These are phyloP conservation scores for Trichoderma simmonsii DNA, from an alignment of 2,329 filamentous ascomycete genomes.

Conservation along the genomic window DNA sequence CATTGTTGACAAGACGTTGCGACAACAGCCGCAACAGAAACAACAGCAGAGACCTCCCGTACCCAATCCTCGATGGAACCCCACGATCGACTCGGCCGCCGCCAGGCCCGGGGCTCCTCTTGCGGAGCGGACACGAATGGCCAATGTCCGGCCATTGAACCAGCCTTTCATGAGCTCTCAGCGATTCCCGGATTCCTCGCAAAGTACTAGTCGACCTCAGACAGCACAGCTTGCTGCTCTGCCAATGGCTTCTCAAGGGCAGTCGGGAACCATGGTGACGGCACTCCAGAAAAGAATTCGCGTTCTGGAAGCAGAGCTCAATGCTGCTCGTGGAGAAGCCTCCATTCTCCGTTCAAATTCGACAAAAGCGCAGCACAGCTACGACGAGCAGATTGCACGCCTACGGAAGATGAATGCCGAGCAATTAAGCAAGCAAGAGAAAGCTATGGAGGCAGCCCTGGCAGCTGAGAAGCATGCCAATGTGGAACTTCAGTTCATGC, in stretches of 20 bases:
- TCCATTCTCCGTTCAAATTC: conserved; percentile 71
- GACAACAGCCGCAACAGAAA: conserved; percentile 27
- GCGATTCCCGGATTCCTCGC: conserved; percentile 30
- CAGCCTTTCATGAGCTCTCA: conserved; percentile 31
- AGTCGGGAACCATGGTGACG: conserved; percentile 38
- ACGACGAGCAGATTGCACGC: conserved; percentile 59
- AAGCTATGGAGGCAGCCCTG: conserved; percentile 60
- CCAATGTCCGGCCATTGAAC: conserved; percentile 20
- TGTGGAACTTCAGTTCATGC: conserved; percentile 70
- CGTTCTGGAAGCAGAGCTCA: conserved; percentile 54
- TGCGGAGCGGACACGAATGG: conserved; percentile 21
- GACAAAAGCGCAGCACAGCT: conserved; percentile 58
- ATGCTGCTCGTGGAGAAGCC: conserved; percentile 66
- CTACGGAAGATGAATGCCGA: conserved; percentile 64
- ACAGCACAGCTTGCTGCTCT: conserved; percentile 42
- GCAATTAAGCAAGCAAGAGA: conserved; percentile 60
- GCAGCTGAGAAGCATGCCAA: conserved; percentile 62
- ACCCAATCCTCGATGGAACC: conserved; percentile 41
- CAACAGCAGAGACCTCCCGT: conserved; percentile 27
- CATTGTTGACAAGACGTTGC: conserved; percentile 36
- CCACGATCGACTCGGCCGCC: conserved; percentile 27
- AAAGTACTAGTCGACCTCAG: conserved; percentile 31
- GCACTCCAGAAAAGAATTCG: conserved; percentile 52
- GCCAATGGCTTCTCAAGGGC: conserved; percentile 29
- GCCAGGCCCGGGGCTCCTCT: conserved; percentile 23